A percentile compares a stretch with the other conserved stretches of the same genome.
Evolutionary conservation across 1,139 yeast species (phyloP).

Genomic region (Trichomonascaceae sp.): DNA sequence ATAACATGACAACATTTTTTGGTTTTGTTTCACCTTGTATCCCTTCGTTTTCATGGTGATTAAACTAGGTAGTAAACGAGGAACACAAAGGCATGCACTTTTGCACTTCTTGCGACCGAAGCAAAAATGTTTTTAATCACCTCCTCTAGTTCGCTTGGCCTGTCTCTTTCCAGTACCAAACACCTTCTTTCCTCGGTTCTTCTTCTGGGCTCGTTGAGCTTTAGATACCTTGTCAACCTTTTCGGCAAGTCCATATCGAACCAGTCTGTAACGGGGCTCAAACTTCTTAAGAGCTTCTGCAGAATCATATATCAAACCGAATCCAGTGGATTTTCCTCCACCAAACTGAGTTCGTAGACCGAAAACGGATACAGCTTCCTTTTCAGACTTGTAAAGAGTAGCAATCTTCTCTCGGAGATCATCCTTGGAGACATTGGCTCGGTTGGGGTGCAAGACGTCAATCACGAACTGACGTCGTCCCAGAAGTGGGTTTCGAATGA

Average conservation of each 20-base stretch:
- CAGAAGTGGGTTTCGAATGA: constrained; percentile 98
- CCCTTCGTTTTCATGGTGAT: constrained; percentile 2
- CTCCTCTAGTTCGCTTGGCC: constrained; percentile 52
- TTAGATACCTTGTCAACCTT: constrained; percentile 97
- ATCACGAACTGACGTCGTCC: constrained; percentile 99
- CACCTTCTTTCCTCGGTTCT: constrained; percentile 99
- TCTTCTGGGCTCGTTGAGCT: constrained; percentile 99
- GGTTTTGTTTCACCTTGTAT: constrained; percentile 5
- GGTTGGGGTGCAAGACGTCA: constrained; percentile 99
- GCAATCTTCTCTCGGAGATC: constrained; percentile 98
- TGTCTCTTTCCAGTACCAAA: constrained; percentile 96
- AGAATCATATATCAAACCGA: constrained; percentile 98
- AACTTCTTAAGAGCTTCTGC: constrained; percentile 97
- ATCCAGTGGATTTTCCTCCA: constrained; percentile 99
- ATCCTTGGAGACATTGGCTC: constrained; percentile 98
- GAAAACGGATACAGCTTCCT: constrained; percentile 97
- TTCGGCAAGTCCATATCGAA: constrained; percentile 96
- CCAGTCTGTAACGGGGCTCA: constrained; percentile 99
- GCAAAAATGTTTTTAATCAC: constrained; percentile 17
- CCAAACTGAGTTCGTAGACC: constrained; percentile 99
- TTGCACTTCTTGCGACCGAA: neutral
- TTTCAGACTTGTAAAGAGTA: constrained; percentile 94
- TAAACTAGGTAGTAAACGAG: constrained; percentile 2
- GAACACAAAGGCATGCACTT: constrained; percentile 2
- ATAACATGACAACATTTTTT: constrained; percentile 6